phyloP scores from a whole-genome alignment of 257 asterid species.

The Oldenlandia corymbosa region DNA sequence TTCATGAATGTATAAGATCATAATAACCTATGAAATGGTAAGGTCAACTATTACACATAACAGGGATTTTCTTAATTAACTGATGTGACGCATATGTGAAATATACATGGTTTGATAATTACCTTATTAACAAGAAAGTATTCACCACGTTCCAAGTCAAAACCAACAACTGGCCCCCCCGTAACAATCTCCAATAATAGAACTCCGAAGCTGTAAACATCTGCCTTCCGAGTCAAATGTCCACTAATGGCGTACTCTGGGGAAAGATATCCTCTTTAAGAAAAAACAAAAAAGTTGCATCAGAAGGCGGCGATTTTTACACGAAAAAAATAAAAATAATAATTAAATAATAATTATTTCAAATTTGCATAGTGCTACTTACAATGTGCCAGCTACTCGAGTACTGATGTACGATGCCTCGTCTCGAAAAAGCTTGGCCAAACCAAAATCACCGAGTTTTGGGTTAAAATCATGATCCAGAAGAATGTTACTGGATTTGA shows the following conservation, averaged over 20 bases:
- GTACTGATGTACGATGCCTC: constrained; percentile 61
- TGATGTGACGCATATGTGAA: too few species aligned
- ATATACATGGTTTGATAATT: not conserved
- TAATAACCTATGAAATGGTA: too few species aligned
- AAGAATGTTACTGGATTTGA: constrained; percentile 70
- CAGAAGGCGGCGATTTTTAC: too few species aligned
- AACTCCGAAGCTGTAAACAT: constrained; percentile 80
- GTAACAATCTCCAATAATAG: constrained; percentile 59
- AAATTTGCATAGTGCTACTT: constrained; percentile 28
- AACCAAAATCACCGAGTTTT: constrained; percentile 74
- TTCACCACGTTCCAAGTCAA: constrained; percentile 59
- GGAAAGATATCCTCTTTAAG: constrained; percentile 63
- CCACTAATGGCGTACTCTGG: constrained; percentile 83
- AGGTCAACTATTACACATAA: too few species aligned
- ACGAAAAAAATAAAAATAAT: not conserved
- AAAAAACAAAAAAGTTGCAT: not conserved
- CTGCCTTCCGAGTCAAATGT: constrained; percentile 70
- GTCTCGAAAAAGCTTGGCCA: constrained; percentile 60
- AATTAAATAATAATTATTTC: too few species aligned
- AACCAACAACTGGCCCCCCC: constrained; percentile 52
- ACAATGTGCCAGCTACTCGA: constrained; percentile 86
- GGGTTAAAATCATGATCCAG: constrained; percentile 54
- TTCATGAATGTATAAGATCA: too few species aligned
- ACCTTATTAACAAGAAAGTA: constrained; percentile 72
- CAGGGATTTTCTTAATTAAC: too few species aligned